Evolutionary conservation across 306 rosid genomes (phyloP), one percentile per base, ranked within the genome.

Genomic region (Purshia tridentata): DNA sequence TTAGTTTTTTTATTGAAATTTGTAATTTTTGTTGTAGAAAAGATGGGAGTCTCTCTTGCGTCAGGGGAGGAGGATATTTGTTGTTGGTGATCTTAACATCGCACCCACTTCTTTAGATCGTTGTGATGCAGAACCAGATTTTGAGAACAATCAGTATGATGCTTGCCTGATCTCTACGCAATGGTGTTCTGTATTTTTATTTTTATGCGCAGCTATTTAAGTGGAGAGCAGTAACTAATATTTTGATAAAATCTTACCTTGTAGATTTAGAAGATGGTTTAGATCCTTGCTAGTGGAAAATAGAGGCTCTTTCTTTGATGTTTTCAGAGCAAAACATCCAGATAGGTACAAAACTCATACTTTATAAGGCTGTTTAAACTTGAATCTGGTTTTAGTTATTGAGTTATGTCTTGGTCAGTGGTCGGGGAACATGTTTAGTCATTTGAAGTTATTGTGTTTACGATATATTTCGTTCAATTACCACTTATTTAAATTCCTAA

Each of bases 41-140:
- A 91, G 97, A 85, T 94, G 87, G 95, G 99, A 94, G 84, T 81
- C 72, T 77, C 91, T 91, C 77, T 83, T 88, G 86, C 44, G 12
- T 79, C 75, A 70, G 55, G 93, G 89, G 79, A 87, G 92, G 83
- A 90, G 89, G 80, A 67, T 95, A 76, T 44, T 88, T 81, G 90
- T 89, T 52, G 96, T 91, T 85, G 99, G 99, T 67, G 99, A 91
- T 84, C 97, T 95, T 57, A 95, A 94, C 73, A 91, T 94, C 80
- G 99, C 99, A 55, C 99, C 98, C 67, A 90, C 86, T 73, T 85
- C 84, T 53, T 71, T 91, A 69, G 99, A 91, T 81, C 84, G 89
- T 50, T 88, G 98, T 74, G 98, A 91, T 42, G 98, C 96, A 37
- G 97, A 90, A 76, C 93, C 98, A 73, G 99, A 90, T 63, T 95